These are phyloP conservation scores for Leccinum pachyderme DNA, from an alignment of 1,284 basidiomycete genomes.

Conservation along the genomic window DNA sequence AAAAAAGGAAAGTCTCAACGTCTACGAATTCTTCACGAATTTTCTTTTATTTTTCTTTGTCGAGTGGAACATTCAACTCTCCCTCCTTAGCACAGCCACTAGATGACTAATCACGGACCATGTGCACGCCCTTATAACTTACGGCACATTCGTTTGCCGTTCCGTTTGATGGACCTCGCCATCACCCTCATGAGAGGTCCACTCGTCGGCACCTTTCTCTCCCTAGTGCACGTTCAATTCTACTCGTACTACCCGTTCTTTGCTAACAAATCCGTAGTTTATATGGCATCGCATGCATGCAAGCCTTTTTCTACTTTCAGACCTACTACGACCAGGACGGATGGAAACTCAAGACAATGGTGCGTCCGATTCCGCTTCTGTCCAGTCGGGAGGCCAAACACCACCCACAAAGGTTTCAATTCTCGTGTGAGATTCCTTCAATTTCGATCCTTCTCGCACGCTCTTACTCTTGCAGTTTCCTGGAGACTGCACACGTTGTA, in stretches of 20 bases:
- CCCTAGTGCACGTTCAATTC: conserved; percentile 19
- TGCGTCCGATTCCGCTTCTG: conserved; percentile 8
- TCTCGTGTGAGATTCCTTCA: conserved; percentile 15
- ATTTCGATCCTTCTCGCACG: neutral
- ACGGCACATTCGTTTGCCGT: no score
- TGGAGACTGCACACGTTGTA: conserved; percentile 25
- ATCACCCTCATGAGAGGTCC: conserved; percentile 22
- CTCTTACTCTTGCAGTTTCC: conserved; percentile 8
- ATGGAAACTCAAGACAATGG: conserved; percentile 22
- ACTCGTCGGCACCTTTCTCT: conserved; percentile 29
- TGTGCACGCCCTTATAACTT: neutral
- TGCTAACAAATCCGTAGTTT: conserved; percentile 12
- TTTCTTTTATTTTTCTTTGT: conserved; percentile 23
- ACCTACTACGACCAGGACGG: conserved; percentile 25
- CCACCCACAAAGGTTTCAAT: conserved; percentile 18
- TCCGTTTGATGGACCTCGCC: neutral
- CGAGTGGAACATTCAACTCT: conserved; percentile 22
- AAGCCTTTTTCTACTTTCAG: conserved; percentile 30
- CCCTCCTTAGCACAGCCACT: conserved; percentile 15
- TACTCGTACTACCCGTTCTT: neutral
- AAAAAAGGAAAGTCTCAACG: conserved; percentile 37
- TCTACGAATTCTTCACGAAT: conserved; percentile 6
- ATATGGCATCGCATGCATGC: conserved; percentile 31
- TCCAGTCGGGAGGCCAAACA: neutral
- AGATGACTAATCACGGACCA: conserved; percentile 25